A percentile compares a stretch with the other conserved stretches of the same genome.
phyloP scores from a whole-genome alignment of 169 alveolate genomes.

The Plasmodium gallinaceum region DNA sequence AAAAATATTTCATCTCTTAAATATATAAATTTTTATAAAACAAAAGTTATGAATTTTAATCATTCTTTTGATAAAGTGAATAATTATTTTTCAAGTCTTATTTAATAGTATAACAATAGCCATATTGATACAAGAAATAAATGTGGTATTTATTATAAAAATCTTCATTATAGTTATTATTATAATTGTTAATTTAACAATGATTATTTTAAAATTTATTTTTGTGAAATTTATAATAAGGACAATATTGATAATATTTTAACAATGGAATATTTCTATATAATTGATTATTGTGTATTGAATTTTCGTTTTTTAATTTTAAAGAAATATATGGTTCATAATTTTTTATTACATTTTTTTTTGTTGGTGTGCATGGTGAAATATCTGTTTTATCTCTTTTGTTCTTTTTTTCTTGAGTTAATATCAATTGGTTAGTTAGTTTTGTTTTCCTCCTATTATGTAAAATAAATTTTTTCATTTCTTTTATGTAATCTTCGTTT shows the following conservation, averaged over 20 bases:
- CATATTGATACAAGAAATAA: too few species aligned
- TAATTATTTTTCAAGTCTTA: too few species aligned
- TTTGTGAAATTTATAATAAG: not conserved
- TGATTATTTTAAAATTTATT: too few species aligned
- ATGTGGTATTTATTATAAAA: too few species aligned
- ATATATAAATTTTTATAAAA: too few species aligned
- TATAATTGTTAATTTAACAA: too few species aligned
- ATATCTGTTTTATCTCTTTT: not conserved
- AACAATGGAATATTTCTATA: not conserved
- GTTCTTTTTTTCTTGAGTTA: slow-evolving; percentile 1
- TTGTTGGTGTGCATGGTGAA: not conserved
- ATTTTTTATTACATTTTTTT: not conserved
- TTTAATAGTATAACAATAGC: too few species aligned
- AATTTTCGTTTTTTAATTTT: not conserved
- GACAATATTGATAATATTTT: slow-evolving; percentile 13
- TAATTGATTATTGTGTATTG: slow-evolving; percentile 1
- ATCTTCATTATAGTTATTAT: too few species aligned
- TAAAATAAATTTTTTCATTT: slow-evolving; percentile 38
- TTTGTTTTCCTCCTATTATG: slow-evolving; percentile 40
- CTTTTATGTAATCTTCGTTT: slow-evolving; percentile 41
- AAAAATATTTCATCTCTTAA: too few species aligned
- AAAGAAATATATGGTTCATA: slow-evolving; percentile 17
- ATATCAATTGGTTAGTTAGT: slow-evolving; percentile 4
- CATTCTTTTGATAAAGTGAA: too few species aligned
- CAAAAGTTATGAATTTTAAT: too few species aligned